These are phyloP conservation scores for Tubosaeta sp. DNA, from an alignment of 768 basidiomycete species.

Conservation along the genomic window DNA sequence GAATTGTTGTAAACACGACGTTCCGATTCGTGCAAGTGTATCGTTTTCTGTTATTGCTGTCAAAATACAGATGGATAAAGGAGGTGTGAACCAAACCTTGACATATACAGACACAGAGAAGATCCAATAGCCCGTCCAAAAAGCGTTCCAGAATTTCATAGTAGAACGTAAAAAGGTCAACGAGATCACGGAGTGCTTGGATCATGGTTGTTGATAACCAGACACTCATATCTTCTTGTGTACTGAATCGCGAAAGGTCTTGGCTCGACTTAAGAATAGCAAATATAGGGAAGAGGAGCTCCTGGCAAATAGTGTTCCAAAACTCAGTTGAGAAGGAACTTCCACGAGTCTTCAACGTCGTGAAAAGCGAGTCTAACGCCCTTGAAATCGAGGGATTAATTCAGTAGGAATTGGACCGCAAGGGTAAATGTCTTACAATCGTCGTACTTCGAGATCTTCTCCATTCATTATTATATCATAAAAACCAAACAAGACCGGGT, in stretches of 20 bases:
- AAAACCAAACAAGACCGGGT: conserved; percentile 94
- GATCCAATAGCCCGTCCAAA: conserved; percentile 88
- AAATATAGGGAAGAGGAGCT: conserved; percentile 97
- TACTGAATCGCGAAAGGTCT: conserved; percentile 88
- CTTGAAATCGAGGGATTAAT: conserved; percentile 38
- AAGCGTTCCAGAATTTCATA: conserved; percentile 88
- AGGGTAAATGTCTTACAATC: conserved; percentile 62
- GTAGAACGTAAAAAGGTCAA: conserved; percentile 94
- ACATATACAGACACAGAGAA: conserved; percentile 95
- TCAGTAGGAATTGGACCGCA: conserved; percentile 1
- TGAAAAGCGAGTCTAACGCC: conserved; percentile 94
- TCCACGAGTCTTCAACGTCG: conserved; percentile 88
- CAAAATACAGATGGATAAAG: conserved; percentile 1
- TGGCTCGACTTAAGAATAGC: conserved; percentile 91
- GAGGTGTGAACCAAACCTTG: conserved; percentile 64
- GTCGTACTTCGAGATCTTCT: conserved; percentile 94
- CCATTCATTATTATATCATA: conserved; percentile 99
- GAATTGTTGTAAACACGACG: conserved; percentile 94
- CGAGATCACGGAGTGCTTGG: conserved; percentile 90
- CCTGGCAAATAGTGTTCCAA: conserved; percentile 97
- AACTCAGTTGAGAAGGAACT: conserved; percentile 82
- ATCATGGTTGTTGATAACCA: conserved; percentile 99
- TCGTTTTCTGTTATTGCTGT: conserved; percentile 73
- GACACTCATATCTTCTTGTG: conserved; percentile 98
- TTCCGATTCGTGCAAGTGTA: conserved; percentile 94